Conservation (phyloP, 352 stramenopile genomes). For the Phytophthora idaei region DNA sequence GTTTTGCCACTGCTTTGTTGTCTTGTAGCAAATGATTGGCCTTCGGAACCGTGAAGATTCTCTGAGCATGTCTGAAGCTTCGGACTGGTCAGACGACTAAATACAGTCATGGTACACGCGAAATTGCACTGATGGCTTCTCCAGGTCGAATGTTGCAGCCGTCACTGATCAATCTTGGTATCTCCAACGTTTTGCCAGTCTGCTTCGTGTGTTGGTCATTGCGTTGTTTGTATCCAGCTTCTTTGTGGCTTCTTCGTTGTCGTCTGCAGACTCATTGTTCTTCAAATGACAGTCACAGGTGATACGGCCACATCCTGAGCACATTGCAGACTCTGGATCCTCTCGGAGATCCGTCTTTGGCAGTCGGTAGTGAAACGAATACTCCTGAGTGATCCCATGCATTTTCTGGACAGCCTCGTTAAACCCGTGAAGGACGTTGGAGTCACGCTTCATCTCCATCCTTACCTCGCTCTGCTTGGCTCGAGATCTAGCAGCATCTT, state of each 20-base stretch:
- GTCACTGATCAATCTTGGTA: slow-evolving; percentile 40
- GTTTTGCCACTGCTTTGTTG: not conserved
- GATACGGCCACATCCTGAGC: slow-evolving; percentile 53
- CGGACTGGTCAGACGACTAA: slow-evolving; percentile 88
- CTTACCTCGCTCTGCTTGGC: slow-evolving; percentile 50
- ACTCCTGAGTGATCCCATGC: slow-evolving; percentile 55
- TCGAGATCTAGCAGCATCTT: slow-evolving; percentile 42
- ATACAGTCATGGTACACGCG: not conserved
- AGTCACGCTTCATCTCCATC: slow-evolving; percentile 51
- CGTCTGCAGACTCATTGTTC: slow-evolving; percentile 10
- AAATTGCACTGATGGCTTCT: slow-evolving; percentile 23
- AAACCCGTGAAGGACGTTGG: slow-evolving; percentile 49
- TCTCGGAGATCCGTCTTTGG: slow-evolving; percentile 68
- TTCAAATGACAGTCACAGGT: slow-evolving; percentile 54
- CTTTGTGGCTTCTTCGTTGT: slow-evolving; percentile 7
- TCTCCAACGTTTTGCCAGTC: slow-evolving; percentile 37
- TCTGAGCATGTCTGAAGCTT: slow-evolving; percentile 83
- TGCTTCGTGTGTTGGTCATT: slow-evolving; percentile 33
- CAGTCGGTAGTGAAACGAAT: slow-evolving; percentile 63
- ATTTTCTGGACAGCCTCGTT: slow-evolving; percentile 59
- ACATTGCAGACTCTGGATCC: slow-evolving; percentile 46
- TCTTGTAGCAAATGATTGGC: slow-evolving; percentile 82
- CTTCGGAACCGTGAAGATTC: slow-evolving; percentile 78
- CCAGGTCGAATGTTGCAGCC: slow-evolving; percentile 21
- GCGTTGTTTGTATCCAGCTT: slow-evolving; percentile 17